Evolutionary conservation across 75 land plant genomes (phyloP), one percentile per base, ranked within the genome.

Genomic region (Chamaecyparis obtusa): DNA sequence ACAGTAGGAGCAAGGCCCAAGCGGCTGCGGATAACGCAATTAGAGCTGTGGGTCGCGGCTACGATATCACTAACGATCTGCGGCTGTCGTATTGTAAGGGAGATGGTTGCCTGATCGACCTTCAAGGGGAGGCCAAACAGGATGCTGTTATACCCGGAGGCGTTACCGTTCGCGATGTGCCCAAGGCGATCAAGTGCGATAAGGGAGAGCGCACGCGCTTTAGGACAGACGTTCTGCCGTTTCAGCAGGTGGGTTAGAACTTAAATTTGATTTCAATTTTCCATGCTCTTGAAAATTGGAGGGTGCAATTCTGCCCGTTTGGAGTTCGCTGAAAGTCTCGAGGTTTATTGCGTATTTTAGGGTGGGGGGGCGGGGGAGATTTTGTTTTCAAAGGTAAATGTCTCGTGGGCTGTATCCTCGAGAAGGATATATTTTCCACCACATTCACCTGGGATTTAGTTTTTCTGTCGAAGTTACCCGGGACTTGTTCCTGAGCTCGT

Each of bases 121-220:
- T 93, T 13, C 93, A 91, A 71, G 69, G 19, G 1, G 83, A 84
- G 69, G 30, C 19, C 41, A 74, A 71, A 2, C 84, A 89, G 24
- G 93, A 96, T 79, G 88, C 94, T 30, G 83, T 91, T 21, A 21
- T 96, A 16, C 96, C 97, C 0, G 94, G 91, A 36, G 91, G 92
- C 10, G 84, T 94, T 46, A 89, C 91, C 15, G 91, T 97, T 13
- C 87, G 87, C 49, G 49, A 86, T 54, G 99, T 97, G 2, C 86
- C 97, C 46, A 49, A 37, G 32, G 88, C 93, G 33, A 95, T 97
- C 85, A 91, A 84, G 71, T 91, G 93, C 85, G 96, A 95, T 69
- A 96, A 95, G 83, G 99, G 99, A 9, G 99, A 95, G 89, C 91
- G 95, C 3, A 96, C 90, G 37, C 86, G 95, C 72, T 96, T 94